These are phyloP conservation scores for Pythium aphanidermatum DNA, from an alignment of 352 stramenopile genomes.

Conservation along the genomic window DNA sequence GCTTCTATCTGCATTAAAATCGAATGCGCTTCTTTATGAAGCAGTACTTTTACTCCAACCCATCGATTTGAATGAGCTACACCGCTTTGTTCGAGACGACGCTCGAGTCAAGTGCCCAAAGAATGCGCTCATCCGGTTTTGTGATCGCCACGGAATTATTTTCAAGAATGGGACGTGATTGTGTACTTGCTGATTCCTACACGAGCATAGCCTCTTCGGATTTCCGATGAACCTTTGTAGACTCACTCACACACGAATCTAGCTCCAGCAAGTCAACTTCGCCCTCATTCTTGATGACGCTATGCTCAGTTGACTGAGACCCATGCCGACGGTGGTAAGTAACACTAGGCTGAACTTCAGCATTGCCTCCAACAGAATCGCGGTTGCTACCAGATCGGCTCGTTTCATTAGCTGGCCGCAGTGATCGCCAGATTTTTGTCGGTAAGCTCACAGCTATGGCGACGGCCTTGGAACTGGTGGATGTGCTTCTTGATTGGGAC, in stretches of 20 bases:
- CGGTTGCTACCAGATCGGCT: background rate
- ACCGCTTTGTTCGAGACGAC: conserved; percentile 10
- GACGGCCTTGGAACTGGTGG: conserved; percentile 10
- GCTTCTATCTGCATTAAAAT: conserved; percentile 15
- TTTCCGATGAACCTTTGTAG: background rate
- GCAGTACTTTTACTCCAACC: conserved; percentile 19
- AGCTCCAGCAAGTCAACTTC: conserved; percentile 13
- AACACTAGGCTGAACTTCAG: background rate
- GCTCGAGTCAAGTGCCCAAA: conserved; percentile 16
- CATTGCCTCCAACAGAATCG: background rate
- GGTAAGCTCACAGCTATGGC: conserved; percentile 16
- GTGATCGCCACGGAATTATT: conserved; percentile 21
- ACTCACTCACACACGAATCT: too few species aligned
- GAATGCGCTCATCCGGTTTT: conserved; percentile 12
- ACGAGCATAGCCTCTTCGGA: background rate
- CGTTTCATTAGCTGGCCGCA: conserved; percentile 3
- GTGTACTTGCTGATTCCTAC: background rate
- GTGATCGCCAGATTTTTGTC: conserved; percentile 18
- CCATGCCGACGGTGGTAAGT: too few species aligned
- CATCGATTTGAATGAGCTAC: conserved; percentile 11
- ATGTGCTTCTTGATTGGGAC: background rate
- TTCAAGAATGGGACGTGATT: conserved; percentile 15
- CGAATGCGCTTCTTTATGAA: conserved; percentile 17
- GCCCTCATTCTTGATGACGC: too few species aligned
- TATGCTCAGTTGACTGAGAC: too few species aligned